Conservation (phyloP, 2,329 filamentous ascomycete genomes). For the Aureobasidium melanogenum region DNA sequence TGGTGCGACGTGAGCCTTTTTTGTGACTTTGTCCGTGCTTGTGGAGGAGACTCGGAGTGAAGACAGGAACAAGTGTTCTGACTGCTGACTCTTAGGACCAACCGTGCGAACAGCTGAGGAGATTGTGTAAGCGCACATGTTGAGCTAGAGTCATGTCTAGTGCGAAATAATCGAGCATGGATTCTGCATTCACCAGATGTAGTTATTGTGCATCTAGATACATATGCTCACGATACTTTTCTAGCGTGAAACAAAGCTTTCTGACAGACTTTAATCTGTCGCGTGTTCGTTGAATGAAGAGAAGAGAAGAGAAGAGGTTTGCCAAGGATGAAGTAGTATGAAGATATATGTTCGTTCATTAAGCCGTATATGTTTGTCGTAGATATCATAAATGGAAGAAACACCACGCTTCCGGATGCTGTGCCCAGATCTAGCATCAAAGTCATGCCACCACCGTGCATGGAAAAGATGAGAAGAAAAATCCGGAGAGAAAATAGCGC, state of each 20-base stretch:
- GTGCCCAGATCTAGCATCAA: not conserved
- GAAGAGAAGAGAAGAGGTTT: not conserved
- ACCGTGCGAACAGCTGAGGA: not conserved
- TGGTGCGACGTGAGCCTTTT: slow-evolving; percentile 1
- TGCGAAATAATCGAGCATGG: not conserved
- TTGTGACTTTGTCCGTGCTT: not conserved
- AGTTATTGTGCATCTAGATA: not conserved
- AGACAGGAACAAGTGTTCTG: not conserved
- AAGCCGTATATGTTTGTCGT: slow-evolving; percentile 1
- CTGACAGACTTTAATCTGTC: not conserved
- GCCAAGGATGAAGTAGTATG: not conserved
- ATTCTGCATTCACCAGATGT: not conserved
- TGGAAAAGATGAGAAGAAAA: not conserved
- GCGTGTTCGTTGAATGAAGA: not conserved
- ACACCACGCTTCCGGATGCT: not conserved
- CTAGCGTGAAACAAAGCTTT: not conserved
- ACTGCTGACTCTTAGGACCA: not conserved
- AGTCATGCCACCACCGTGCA: not conserved
- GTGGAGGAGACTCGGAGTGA: not conserved
- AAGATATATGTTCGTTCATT: not conserved
- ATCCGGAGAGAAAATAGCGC: not conserved
- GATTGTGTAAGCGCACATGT: not conserved
- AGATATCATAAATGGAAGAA: not conserved
- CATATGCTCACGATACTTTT: not conserved
- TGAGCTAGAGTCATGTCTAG: not conserved